Evolutionary conservation across 495 filamentous ascomycete species (phyloP).

Genomic region (Aspergillus haitiensis): DNA sequence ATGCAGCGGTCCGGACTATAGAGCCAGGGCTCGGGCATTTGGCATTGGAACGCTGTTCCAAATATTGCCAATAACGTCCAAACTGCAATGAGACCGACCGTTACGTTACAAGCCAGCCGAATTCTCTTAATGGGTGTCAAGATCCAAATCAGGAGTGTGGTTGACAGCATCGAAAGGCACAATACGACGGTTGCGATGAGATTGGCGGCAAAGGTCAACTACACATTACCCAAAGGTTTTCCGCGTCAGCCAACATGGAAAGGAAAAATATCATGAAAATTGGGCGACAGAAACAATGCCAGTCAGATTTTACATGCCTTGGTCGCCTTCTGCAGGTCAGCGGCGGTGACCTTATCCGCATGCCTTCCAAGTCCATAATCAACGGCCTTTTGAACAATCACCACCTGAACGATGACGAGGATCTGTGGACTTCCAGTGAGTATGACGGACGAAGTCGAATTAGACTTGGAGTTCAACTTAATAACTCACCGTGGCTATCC

Average conservation of each 20-base stretch:
- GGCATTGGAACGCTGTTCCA: conserved; percentile 30
- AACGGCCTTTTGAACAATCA: conserved; percentile 30
- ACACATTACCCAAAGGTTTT: background rate
- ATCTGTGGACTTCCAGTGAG: conserved; percentile 19
- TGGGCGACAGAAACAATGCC: background rate
- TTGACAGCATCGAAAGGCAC: conserved; percentile 30
- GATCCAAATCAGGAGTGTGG: conserved; percentile 29
- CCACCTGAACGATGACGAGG: conserved; percentile 26
- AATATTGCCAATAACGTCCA: conserved; percentile 29
- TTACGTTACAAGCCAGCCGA: conserved; percentile 21
- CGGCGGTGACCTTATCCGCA: conserved; percentile 18
- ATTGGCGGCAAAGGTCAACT: conserved; percentile 31
- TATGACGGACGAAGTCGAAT: too few species aligned
- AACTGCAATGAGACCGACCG: conserved; percentile 13
- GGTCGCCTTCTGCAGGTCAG: conserved; percentile 22
- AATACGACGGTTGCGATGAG: conserved; percentile 31
- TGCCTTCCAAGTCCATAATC: conserved; percentile 32
- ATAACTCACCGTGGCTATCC: conserved; percentile 32
- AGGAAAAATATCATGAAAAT: too few species aligned
- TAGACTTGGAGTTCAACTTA: background rate
- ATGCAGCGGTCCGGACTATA: conserved; percentile 29
- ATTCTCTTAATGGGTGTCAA: conserved; percentile 28
- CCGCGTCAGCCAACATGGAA: too few species aligned
- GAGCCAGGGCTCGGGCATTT: conserved; percentile 27
- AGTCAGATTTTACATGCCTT: conserved; percentile 16